phyloP scores from a whole-genome alignment of 2,329 filamentous ascomycete species.

The Magnaporthiopsis incrustans region DNA sequence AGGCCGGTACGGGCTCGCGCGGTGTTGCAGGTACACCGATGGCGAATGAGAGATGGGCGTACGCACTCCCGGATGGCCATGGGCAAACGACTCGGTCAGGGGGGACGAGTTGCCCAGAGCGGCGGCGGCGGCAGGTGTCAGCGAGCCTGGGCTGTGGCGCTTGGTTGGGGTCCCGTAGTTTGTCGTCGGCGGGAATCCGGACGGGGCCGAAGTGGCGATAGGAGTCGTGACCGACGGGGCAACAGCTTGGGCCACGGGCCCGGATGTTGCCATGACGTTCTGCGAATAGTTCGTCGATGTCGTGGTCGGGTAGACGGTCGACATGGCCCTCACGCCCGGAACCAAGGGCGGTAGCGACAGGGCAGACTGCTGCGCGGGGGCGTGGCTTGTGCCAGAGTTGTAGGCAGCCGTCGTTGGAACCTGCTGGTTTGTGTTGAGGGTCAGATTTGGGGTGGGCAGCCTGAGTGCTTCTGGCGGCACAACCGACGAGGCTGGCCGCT shows the following conservation, averaged over 20 bases:
- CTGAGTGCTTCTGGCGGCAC: constrained; percentile 30
- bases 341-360: constrained; percentile 57
- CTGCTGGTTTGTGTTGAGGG: constrained; percentile 45
- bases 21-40: constrained; percentile 77
- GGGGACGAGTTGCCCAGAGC: constrained; percentile 38
- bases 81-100: constrained; percentile 53
- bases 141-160: constrained; percentile 40
- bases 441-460: constrained; percentile 64
- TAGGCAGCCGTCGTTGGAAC: background rate
- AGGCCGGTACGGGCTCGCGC: constrained; percentile 87
- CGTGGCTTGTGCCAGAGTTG: constrained; percentile 1
- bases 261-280: constrained; percentile 19
- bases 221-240: constrained; percentile 4
- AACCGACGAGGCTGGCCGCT: constrained; percentile 9
- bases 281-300: constrained; percentile 34
- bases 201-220: background rate
- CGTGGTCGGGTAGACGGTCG: constrained; percentile 60
- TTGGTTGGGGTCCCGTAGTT: constrained; percentile 44
- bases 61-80: constrained; percentile 32
- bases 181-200: constrained; percentile 12
- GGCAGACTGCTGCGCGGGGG: constrained; percentile 21
- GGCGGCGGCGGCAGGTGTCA: constrained; percentile 28
- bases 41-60: constrained; percentile 73
- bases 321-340: constrained; percentile 61
- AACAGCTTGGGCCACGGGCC: constrained; percentile 15